phyloP scores from a whole-genome alignment of 441 rosid species.

The Rhodomyrtus psidioides region DNA sequence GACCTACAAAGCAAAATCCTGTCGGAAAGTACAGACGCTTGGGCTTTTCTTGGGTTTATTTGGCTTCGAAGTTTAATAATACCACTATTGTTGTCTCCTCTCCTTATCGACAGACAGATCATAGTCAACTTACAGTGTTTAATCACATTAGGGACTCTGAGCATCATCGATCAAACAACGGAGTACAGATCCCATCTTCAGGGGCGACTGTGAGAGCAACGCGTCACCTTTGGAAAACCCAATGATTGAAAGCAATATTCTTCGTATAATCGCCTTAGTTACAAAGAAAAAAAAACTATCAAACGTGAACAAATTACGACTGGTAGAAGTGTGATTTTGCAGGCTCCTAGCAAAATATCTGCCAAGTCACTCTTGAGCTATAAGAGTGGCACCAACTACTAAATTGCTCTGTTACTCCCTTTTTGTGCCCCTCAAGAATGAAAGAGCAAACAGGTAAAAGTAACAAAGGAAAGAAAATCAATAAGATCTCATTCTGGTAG shows the following conservation, averaged over 20 bases:
- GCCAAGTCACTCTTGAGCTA: background rate
- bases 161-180: background rate
- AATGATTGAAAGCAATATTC: background rate
- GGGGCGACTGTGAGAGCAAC: background rate
- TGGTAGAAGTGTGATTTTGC: background rate
- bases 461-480: background rate
- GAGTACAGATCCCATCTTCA: background rate
- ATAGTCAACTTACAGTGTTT: background rate
- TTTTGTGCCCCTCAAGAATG: background rate
- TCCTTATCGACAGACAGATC: background rate
- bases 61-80: background rate
- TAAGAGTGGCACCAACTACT: background rate
- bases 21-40: background rate
- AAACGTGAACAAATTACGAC: background rate
- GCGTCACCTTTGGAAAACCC: background rate
- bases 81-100: background rate
- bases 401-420: background rate
- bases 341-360: background rate
- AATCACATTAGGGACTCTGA: background rate
- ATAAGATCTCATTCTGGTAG: constrained; percentile 27
- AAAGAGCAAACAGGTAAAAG: constrained; percentile 1
- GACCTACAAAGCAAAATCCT: background rate
- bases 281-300: background rate
- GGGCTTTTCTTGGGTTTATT: background rate
- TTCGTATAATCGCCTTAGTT: background rate